phyloP scores from a whole-genome alignment of 169 alveolate genomes.

The Eimeria mitis region DNA sequence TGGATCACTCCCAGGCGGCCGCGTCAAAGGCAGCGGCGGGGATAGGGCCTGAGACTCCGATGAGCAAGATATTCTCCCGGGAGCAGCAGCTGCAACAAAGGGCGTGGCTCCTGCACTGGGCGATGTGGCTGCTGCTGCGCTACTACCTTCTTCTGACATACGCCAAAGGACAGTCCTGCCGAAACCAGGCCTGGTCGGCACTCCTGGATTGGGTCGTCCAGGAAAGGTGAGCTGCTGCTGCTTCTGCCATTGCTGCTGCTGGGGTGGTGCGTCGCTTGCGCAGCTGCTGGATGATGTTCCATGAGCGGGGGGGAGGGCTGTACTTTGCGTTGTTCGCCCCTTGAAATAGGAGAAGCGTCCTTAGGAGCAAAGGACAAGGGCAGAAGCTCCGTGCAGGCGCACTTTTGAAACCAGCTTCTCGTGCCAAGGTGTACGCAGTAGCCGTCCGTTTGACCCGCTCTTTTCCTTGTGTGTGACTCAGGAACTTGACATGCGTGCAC shows the following conservation, averaged over 20 bases:
- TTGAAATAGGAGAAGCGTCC: background rate
- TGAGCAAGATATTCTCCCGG: constrained; percentile 53
- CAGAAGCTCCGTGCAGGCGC: background rate
- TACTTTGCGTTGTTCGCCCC: background rate
- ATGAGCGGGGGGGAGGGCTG: background rate
- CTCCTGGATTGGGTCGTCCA: constrained; percentile 77
- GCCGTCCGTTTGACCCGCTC: background rate
- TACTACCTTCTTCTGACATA: constrained; percentile 64
- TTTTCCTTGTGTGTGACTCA: background rate
- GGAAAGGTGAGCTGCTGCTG: constrained; percentile 72
- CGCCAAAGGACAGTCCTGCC: constrained; percentile 63
- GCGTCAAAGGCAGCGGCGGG: constrained; percentile 67
- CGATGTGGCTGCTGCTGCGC: constrained; percentile 80
- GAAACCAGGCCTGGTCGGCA: constrained; percentile 78
- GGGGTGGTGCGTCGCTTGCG: background rate
- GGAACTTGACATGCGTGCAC: constrained; percentile 74
- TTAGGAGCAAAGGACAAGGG: background rate
- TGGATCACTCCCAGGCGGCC: constrained; percentile 78
- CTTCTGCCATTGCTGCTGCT: constrained; percentile 10
- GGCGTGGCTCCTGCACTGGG: constrained; percentile 84
- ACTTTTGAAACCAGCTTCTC: background rate
- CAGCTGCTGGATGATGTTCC: background rate
- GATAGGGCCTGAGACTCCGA: constrained; percentile 60
- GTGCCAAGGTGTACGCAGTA: background rate
- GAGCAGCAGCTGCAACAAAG: constrained; percentile 78